Conservation (phyloP, 2,329 filamentous ascomycete species). For the Fusarium pilosicola region DNA sequence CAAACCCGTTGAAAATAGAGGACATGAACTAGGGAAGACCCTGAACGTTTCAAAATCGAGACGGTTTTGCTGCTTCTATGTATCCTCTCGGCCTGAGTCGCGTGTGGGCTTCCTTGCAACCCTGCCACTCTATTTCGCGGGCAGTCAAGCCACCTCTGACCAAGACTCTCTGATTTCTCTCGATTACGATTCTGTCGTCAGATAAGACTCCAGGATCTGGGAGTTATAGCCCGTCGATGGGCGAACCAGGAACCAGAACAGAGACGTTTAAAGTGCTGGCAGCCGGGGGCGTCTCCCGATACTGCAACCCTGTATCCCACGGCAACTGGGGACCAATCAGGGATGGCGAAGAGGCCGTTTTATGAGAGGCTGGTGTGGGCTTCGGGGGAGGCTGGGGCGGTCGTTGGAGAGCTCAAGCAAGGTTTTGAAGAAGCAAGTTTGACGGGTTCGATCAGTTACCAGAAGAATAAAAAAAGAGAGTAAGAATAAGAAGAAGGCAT, state of each 20-base stretch:
- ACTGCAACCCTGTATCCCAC: constrained; percentile 29
- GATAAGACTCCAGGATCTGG: constrained; percentile 22
- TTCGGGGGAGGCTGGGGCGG: constrained; percentile 6
- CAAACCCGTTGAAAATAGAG: background rate
- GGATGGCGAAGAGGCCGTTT: background rate
- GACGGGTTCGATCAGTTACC: background rate
- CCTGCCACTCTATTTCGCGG: constrained; percentile 30
- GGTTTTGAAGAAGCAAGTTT: constrained; percentile 1
- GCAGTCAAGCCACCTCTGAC: background rate
- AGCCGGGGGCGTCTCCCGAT: constrained; percentile 22
- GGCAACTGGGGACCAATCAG: constrained; percentile 30
- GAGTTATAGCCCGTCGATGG: constrained; percentile 7
- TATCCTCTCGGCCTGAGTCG: background rate
- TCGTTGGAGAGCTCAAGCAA: constrained; percentile 2
- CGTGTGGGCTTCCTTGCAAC: background rate
- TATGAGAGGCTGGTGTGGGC: constrained; percentile 21
- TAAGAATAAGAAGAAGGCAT: background rate
- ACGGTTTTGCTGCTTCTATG: constrained; percentile 22
- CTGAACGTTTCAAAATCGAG: constrained; percentile 10
- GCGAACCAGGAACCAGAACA: constrained; percentile 28
- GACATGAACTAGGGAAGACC: constrained; percentile 2
- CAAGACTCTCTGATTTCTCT: background rate
- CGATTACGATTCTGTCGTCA: background rate
- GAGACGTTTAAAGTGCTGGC: constrained; percentile 35
- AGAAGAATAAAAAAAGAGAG: background rate